These are phyloP conservation scores for Yarrowia deformans DNA, from an alignment of 805 yeast species.

Conservation along the genomic window DNA sequence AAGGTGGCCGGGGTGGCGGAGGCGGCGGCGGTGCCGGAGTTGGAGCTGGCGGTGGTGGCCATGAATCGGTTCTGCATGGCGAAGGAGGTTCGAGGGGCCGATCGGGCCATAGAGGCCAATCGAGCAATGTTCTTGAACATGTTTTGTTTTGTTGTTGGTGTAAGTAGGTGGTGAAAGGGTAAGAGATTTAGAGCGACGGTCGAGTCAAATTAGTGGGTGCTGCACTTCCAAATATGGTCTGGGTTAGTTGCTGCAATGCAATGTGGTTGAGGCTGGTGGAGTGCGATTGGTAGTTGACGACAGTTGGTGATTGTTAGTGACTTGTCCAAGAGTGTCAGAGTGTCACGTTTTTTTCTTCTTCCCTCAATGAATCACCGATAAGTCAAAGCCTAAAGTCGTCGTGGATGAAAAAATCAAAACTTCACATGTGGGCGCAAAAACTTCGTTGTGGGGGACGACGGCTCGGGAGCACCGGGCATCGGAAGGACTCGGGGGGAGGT, in stretches of 20 bases:
- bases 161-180: background rate
- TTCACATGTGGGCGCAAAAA: slow-evolving; percentile 6
- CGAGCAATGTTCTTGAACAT: slow-evolving; percentile 37
- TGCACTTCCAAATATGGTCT: slow-evolving; percentile 40
- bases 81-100: slow-evolving; percentile 28
- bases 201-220: slow-evolving; percentile 34
- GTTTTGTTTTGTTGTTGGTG: background rate
- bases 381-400: slow-evolving; percentile 1
- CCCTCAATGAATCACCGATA: background rate
- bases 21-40: slow-evolving; percentile 24
- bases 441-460: background rate
- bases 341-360: background rate
- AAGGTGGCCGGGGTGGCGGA: slow-evolving; percentile 75
- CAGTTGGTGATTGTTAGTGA: too few species aligned
- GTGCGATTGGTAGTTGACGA: background rate
- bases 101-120: slow-evolving; percentile 38
- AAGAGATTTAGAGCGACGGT: background rate
- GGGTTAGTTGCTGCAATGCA: slow-evolving; percentile 7
- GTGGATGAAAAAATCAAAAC: slow-evolving; percentile 1
- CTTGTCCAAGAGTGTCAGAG: too few species aligned
- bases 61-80: slow-evolving; percentile 7
- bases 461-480: background rate
- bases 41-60: slow-evolving; percentile 16
- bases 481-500: background rate
- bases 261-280: background rate